phyloP scores from a whole-genome alignment of 306 rosid genomes.

The Styphnolobium japonicum region DNA sequence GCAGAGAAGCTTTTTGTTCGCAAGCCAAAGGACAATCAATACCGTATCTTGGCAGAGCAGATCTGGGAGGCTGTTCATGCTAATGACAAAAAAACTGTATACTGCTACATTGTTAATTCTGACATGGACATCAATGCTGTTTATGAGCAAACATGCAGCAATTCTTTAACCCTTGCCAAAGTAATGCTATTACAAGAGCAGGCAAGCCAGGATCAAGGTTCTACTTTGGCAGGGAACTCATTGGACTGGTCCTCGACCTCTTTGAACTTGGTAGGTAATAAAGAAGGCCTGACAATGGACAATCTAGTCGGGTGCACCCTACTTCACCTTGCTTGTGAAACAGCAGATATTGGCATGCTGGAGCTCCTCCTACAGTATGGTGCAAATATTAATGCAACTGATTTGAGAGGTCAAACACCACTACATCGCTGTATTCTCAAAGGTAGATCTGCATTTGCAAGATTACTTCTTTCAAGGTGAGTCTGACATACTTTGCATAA shows the following conservation, averaged over 20 bases:
- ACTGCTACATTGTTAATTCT: constrained; percentile 82
- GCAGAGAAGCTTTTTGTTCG: constrained; percentile 91
- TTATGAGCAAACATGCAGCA: constrained; percentile 63
- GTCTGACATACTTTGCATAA: constrained; percentile 7
- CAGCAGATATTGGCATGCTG: constrained; percentile 91
- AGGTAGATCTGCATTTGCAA: constrained; percentile 56
- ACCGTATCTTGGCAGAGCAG: constrained; percentile 68
- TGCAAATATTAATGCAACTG: constrained; percentile 73
- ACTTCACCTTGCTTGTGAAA: constrained; percentile 94
- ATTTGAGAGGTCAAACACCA: constrained; percentile 80
- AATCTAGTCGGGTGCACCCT: constrained; percentile 80
- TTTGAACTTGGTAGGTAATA: constrained; percentile 45
- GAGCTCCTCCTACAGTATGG: constrained; percentile 98
- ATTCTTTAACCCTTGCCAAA: constrained; percentile 86
- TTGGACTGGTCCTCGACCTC: constrained; percentile 71
- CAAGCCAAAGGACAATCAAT: constrained; percentile 77
- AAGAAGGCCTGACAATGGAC: constrained; percentile 60
- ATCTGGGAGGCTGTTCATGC: constrained; percentile 89
- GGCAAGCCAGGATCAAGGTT: constrained; percentile 53
- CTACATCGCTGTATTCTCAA: constrained; percentile 73
- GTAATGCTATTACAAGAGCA: constrained; percentile 89
- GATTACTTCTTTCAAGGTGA: constrained; percentile 89
- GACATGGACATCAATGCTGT: constrained; percentile 75
- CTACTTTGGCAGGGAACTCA: constrained; percentile 54
- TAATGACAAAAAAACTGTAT: constrained; percentile 93